A percentile compares a stretch with the other conserved stretches of the same genome.
phyloP scores from a whole-genome alignment of 768 basidiomycete genomes.

The Lanmaoa pseudosensibilis region DNA sequence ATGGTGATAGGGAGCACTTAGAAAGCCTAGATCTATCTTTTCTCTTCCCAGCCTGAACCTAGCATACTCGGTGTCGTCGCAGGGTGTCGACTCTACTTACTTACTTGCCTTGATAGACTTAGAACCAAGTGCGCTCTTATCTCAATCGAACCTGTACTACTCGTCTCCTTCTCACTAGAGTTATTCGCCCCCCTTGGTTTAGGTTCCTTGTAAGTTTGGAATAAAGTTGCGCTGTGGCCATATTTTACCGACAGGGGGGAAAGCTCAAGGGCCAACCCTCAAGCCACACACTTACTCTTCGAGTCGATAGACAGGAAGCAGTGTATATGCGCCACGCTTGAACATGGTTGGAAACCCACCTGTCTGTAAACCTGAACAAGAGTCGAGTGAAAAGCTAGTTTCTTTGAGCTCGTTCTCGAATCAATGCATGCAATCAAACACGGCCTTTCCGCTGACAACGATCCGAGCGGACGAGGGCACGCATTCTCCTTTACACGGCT shows the following conservation, averaged over 20 bases:
- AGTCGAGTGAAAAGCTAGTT: background rate
- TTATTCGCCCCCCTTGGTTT: background rate
- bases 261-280: too few relatives aligned
- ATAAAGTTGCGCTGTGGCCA: too few relatives aligned
- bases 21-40: background rate
- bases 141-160: background rate
- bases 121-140: background rate
- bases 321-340: background rate
- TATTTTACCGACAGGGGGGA: too few relatives aligned
- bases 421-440: background rate
- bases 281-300: background rate
- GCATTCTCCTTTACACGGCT: too few relatives aligned
- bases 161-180: background rate
- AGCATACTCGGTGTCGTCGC: background rate
- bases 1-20: too few relatives aligned
- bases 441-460: background rate
- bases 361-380: background rate
- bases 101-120: background rate
- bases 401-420: background rate
- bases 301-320: background rate
- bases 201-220: background rate
- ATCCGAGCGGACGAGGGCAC: too few relatives aligned
- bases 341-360: background rate
- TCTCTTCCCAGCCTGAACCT: background rate
- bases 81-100: background rate